phyloP scores from a whole-genome alignment of 371 early-diverging fungal species.

The Apophysomyces sp. region DNA sequence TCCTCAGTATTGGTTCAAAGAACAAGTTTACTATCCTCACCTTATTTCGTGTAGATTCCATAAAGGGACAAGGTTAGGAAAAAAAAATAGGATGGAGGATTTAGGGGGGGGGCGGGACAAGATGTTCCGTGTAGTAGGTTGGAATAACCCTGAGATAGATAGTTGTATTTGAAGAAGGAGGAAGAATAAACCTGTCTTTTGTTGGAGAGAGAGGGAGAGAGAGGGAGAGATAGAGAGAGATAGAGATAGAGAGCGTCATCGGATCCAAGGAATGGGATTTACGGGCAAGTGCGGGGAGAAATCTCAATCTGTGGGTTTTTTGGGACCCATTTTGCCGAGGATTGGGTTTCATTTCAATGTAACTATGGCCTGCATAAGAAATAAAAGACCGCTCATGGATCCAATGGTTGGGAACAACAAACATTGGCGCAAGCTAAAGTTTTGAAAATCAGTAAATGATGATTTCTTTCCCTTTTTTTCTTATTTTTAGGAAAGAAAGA shows the following conservation, averaged over 20 bases:
- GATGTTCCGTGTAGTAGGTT: no score
- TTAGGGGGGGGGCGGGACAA: no score
- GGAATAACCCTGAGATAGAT: no score
- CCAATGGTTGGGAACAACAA: conserved; percentile 1
- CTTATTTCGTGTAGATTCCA: no score
- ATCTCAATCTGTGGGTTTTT: background rate
- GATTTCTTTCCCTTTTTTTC: background rate
- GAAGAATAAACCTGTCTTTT: no score
- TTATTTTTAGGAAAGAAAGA: background rate
- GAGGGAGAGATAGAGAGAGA: background rate
- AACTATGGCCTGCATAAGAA: background rate
- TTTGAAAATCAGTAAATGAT: background rate
- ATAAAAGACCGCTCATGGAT: background rate
- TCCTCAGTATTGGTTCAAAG: no score
- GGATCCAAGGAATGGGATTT: background rate
- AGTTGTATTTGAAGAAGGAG: no score
- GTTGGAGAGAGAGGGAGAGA: background rate
- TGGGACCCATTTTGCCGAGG: background rate
- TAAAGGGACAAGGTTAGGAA: no score
- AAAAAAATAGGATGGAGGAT: no score
- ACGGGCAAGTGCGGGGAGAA: conserved; percentile 1
- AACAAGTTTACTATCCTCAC: no score
- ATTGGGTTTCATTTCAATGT: background rate
- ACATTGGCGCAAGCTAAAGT: background rate
- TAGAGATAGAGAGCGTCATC: no score